A percentile compares a stretch with the other conserved stretches of the same genome.
These are phyloP conservation scores for Lavandula angustifolia DNA, from an alignment of 257 asterid species.

Conservation along the genomic window DNA sequence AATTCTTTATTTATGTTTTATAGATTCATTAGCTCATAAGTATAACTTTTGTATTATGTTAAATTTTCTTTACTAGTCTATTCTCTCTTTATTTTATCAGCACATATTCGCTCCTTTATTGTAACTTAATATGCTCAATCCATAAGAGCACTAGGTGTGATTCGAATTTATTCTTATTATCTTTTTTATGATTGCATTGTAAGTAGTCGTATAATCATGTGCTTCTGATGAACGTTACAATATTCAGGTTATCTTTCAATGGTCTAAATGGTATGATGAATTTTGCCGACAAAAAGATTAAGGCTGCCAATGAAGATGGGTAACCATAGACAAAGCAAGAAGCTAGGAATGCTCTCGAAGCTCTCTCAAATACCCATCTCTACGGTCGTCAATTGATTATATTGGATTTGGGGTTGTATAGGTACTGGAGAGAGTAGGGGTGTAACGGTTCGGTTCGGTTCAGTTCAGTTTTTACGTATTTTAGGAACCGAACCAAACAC, in stretches of 20 bases:
- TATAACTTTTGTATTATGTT: background rate
- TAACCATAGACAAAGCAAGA: conserved; percentile 93
- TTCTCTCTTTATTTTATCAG: conserved; percentile 6
- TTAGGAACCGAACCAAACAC: too few relatives aligned
- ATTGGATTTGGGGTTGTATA: conserved; percentile 26
- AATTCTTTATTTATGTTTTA: conserved; percentile 2
- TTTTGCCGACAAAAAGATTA: conserved; percentile 84
- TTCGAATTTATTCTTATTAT: conserved; percentile 9
- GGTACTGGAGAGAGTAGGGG: conserved; percentile 96
- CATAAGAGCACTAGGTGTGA: background rate
- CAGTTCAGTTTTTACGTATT: too few relatives aligned
- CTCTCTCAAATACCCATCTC: conserved; percentile 83
- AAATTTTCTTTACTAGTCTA: background rate
- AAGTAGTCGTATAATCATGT: conserved; percentile 13
- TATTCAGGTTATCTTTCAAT: conserved; percentile 70
- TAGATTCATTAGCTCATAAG: conserved; percentile 14
- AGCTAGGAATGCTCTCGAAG: conserved; percentile 77
- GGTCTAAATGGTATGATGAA: too few relatives aligned
- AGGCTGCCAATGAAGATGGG: conserved; percentile 79
- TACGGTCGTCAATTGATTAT: conserved; percentile 59
- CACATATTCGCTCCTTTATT: background rate
- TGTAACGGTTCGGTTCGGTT: too few relatives aligned
- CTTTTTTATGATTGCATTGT: too few relatives aligned
- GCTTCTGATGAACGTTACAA: conserved; percentile 25
- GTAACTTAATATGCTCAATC: background rate